Evolutionary conservation across 2,329 filamentous ascomycete species (phyloP).

Genomic region (Trichoderma breve): DNA sequence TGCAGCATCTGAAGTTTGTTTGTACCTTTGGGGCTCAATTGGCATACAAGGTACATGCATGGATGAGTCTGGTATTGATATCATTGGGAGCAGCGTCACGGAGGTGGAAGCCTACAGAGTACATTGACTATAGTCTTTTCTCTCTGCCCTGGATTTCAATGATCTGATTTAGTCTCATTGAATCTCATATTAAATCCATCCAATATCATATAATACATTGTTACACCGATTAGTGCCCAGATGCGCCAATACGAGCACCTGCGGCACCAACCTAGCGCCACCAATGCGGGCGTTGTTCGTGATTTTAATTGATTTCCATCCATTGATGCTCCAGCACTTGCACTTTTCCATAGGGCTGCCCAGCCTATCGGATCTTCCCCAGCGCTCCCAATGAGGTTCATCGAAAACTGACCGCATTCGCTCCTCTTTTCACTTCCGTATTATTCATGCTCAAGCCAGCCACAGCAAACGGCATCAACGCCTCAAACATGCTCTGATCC

Average conservation of each 20-base stretch:
- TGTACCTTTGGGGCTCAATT: neutral
- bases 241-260: conserved; percentile 8
- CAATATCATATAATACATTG: neutral
- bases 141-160: neutral
- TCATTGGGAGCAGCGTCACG: neutral
- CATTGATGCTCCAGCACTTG: neutral
- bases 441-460: neutral
- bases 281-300: neutral
- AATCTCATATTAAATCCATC: neutral
- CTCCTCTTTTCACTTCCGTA: neutral
- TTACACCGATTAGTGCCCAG: neutral
- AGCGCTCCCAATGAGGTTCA: neutral
- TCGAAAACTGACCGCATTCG: neutral
- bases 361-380: neutral
- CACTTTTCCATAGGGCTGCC: neutral
- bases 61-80: neutral
- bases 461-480: neutral
- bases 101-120: neutral
- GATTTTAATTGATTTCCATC: neutral
- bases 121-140: neutral
- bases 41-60: neutral
- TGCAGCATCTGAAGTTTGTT: neutral
- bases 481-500: neutral
- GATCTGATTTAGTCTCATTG: neutral
- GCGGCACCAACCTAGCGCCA: conserved; percentile 16